phyloP scores from a whole-genome alignment of 169 alveolate species.

The Babesia bovis region DNA sequence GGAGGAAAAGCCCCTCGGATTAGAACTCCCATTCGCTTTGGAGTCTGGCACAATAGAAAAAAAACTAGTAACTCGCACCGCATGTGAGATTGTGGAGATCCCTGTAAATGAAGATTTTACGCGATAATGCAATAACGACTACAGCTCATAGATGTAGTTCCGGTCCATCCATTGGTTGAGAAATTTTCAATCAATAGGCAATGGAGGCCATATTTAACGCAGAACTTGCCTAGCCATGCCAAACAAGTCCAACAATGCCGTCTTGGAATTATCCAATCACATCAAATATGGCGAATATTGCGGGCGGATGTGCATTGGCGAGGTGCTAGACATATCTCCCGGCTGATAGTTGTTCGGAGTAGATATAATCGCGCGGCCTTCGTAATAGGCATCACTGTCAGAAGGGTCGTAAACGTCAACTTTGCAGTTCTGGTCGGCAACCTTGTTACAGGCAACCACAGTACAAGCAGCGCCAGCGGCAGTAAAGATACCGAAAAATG shows the following conservation, averaged over 20 bases:
- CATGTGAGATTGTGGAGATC: constrained; percentile 59
- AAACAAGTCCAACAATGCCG: neutral
- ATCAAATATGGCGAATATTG: neutral
- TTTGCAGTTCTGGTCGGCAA: constrained; percentile 22
- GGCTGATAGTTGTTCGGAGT: constrained; percentile 21
- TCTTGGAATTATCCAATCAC: neutral
- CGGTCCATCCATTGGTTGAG: neutral
- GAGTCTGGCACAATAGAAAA: neutral
- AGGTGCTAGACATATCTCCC: neutral
- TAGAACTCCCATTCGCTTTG: constrained; percentile 32
- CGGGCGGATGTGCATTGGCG: constrained; percentile 12
- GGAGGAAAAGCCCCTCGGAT: neutral
- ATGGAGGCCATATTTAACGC: neutral
- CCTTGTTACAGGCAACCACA: constrained; percentile 37
- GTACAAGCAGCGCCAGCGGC: constrained; percentile 56
- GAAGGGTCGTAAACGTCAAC: neutral
- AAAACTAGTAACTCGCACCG: constrained; percentile 43
- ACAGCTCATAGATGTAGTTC: neutral
- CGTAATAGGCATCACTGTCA: constrained; percentile 29
- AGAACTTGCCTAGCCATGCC: neutral
- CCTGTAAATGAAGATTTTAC: constrained; percentile 8
- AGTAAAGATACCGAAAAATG: constrained; percentile 33
- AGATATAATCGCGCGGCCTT: constrained; percentile 5
- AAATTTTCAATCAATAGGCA: neutral
- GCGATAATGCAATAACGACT: constrained; percentile 1